Conservation (phyloP, 2,329 filamentous ascomycete genomes). For the Neofusicoccum umdonicola region DNA sequence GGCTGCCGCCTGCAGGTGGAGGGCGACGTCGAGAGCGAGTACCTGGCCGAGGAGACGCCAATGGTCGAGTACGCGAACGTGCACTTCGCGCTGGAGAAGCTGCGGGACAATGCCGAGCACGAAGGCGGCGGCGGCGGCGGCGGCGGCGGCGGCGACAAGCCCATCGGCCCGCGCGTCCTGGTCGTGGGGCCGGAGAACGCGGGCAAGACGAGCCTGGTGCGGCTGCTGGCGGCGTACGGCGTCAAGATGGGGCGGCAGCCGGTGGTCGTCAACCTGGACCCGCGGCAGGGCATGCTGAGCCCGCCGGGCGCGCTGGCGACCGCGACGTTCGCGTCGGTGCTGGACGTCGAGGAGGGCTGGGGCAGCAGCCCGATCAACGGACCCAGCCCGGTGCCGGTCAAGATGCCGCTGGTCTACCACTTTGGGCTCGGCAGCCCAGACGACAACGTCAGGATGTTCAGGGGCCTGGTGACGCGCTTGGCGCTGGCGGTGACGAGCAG, state of each 20-base stretch:
- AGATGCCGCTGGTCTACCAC: conserved; percentile 87
- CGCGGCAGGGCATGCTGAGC: conserved; percentile 61
- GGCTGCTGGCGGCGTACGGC: conserved; percentile 76
- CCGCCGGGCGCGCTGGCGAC: conserved; percentile 76
- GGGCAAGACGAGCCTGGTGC: conserved; percentile 80
- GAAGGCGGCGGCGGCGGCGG: too few relatives aligned
- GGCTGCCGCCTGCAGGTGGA: conserved; percentile 82
- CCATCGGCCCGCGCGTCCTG: conserved; percentile 75
- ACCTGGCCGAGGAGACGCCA: conserved; percentile 74
- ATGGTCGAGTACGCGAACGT: conserved; percentile 77
- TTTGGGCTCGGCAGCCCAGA: conserved; percentile 74
- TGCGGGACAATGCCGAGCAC: conserved; percentile 59
- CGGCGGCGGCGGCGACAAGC: conserved; percentile 19
- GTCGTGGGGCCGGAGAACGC: conserved; percentile 74
- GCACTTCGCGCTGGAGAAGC: conserved; percentile 78
- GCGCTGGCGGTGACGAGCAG: conserved; percentile 76
- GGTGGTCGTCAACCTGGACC: conserved; percentile 80
- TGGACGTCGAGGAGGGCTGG: conserved; percentile 88
- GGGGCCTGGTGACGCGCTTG: conserved; percentile 70
- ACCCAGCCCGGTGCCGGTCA: conserved; percentile 82
- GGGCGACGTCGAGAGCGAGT: conserved; percentile 66
- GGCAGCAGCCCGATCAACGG: conserved; percentile 88
- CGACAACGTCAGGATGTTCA: conserved; percentile 70
- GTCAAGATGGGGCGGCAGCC: conserved; percentile 72
- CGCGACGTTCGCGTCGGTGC: conserved; percentile 78